Conservation (phyloP, 2,329 filamentous ascomycete genomes). For the Penicillium hordei region DNA sequence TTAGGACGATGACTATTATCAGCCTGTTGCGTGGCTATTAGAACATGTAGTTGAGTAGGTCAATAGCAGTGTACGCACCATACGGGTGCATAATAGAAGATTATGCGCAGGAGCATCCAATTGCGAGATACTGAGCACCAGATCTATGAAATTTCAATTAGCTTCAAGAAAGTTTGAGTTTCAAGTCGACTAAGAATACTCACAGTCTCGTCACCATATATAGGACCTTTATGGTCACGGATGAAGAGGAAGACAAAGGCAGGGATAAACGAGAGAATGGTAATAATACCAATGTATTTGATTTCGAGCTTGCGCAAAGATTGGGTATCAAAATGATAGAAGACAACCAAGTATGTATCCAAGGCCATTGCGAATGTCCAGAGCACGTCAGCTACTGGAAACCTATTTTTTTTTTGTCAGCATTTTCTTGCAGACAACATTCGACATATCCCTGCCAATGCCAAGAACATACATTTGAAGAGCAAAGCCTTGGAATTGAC, state of each 20-base stretch:
- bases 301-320: conserved; percentile 34
- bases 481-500: conserved; percentile 42
- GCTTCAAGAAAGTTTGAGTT: neutral
- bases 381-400: conserved; percentile 40
- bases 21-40: conserved; percentile 23
- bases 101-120: conserved; percentile 38
- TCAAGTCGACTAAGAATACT: conserved; percentile 8
- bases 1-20: conserved; percentile 25
- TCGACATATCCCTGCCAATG: neutral
- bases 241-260: conserved; percentile 39
- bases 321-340: conserved; percentile 35
- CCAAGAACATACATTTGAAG: conserved; percentile 36
- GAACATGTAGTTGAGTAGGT: neutral
- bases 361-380: conserved; percentile 42
- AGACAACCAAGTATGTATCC: conserved; percentile 41
- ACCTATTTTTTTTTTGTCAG: conserved; percentile 24
- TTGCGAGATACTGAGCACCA: conserved; percentile 42
- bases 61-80: conserved; percentile 26
- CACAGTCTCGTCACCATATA: conserved; percentile 41
- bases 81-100: conserved; percentile 40
- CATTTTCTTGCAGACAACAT: neutral
- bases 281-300: conserved; percentile 34
- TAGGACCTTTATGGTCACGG: conserved; percentile 31
- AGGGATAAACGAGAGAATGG: conserved; percentile 34
- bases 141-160: conserved; percentile 22